Evolutionary conservation across 768 basidiomycete genomes (phyloP).

Genomic region (Serendipita indica): DNA sequence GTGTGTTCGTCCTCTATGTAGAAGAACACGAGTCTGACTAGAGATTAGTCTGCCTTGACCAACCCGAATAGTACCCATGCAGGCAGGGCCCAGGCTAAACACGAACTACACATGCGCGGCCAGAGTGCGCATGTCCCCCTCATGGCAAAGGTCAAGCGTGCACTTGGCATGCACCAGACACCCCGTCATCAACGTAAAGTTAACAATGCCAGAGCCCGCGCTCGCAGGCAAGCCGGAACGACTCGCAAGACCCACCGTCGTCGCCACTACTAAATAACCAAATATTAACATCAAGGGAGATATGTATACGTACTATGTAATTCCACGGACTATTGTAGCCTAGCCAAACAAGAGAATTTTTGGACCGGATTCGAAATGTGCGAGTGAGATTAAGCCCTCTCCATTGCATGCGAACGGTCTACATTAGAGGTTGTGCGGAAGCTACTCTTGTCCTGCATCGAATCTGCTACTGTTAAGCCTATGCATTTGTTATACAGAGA

Average conservation of each 20-base stretch:
- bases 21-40: background rate
- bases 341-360: too few relatives aligned
- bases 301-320: too few relatives aligned
- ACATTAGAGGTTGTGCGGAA: conserved; percentile 35
- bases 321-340: too few relatives aligned
- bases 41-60: background rate
- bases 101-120: background rate
- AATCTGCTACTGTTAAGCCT: conserved; percentile 34
- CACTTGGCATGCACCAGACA: conserved; percentile 1
- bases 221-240: too few relatives aligned
- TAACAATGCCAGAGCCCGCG: too few relatives aligned
- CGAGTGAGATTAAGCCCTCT: conserved; percentile 1
- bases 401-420: background rate
- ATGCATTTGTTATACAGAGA: conserved; percentile 4
- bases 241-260: too few relatives aligned
- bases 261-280: too few relatives aligned
- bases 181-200: background rate
- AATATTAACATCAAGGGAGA: too few relatives aligned
- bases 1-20: background rate
- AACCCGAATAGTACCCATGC: background rate
- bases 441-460: conserved; percentile 77
- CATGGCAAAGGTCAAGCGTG: background rate
- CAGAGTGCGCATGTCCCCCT: background rate
- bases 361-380: too few relatives aligned
- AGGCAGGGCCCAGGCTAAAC: background rate